phyloP scores from a whole-genome alignment of 768 basidiomycete genomes.

The Jaapia argillacea region DNA sequence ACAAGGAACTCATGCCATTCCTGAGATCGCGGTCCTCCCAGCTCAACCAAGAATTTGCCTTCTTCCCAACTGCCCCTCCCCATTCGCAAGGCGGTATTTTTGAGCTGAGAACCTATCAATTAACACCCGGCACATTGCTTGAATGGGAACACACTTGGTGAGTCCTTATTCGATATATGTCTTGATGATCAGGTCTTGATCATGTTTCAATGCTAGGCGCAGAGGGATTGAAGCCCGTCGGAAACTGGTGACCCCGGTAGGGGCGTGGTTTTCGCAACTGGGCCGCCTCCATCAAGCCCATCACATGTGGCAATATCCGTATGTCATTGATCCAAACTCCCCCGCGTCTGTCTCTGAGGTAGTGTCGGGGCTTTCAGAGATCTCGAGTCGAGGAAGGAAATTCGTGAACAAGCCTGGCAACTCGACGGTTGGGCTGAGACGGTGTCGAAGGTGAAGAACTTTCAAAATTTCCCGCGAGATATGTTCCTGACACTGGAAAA shows the following conservation, averaged over 20 bases:
- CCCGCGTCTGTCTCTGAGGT: constrained; percentile 3
- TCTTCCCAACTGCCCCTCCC: constrained; percentile 87
- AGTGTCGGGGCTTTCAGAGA: constrained; percentile 31
- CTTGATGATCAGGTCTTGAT: constrained; percentile 4
- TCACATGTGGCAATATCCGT: constrained; percentile 98
- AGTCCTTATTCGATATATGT: constrained; percentile 7
- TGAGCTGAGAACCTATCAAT: constrained; percentile 82
- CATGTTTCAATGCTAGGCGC: constrained; percentile 42
- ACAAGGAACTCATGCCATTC: constrained; percentile 68
- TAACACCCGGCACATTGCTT: constrained; percentile 81
- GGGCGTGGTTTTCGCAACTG: constrained; percentile 89
- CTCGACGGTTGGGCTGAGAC: constrained; percentile 94
- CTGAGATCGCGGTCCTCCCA: constrained; percentile 66
- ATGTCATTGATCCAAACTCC: constrained; percentile 21
- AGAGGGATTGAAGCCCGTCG: constrained; percentile 89
- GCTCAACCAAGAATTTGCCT: constrained; percentile 89
- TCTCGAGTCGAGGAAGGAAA: constrained; percentile 73
- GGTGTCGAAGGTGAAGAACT: constrained; percentile 63
- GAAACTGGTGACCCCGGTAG: constrained; percentile 76
- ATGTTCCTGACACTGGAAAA: neutral
- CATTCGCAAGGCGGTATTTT: constrained; percentile 84
- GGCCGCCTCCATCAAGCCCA: constrained; percentile 83
- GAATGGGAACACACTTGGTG: constrained; percentile 96
- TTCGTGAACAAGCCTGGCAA: constrained; percentile 86
- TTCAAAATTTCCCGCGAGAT: neutral